phyloP scores from a whole-genome alignment of 306 rosid genomes.

The Dryas alaskensis region DNA sequence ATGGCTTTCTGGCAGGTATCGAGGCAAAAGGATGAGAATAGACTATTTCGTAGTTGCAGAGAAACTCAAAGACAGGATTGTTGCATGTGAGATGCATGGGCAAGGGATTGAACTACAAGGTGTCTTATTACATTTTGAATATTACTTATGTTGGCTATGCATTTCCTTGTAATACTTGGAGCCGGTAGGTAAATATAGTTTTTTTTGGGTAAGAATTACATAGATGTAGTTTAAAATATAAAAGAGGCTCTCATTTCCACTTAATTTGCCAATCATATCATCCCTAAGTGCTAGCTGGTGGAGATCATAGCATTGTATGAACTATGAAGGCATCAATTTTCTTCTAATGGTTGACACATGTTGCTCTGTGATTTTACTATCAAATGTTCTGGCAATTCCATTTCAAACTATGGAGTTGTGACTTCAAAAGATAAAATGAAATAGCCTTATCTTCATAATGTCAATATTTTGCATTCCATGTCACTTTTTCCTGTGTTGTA shows the following conservation, averaged over 20 bases:
- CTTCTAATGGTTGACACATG: not conserved
- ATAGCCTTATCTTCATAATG: not conserved
- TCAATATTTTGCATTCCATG: not conserved
- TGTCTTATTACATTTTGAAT: conserved; percentile 24
- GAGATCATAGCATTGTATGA: not conserved
- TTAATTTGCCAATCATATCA: not conserved
- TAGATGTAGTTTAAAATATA: not conserved
- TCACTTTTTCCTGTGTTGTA: not conserved
- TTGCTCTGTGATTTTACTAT: not conserved
- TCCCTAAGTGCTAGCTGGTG: not conserved
- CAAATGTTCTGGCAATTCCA: not conserved
- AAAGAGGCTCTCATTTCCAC: not conserved
- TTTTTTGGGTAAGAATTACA: not conserved
- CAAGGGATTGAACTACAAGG: conserved; percentile 86
- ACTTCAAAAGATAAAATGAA: not conserved
- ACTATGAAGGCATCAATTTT: not conserved
- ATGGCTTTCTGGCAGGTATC: conserved; percentile 61
- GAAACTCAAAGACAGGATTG: conserved; percentile 59
- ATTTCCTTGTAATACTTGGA: not conserved
- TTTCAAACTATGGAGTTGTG: not conserved
- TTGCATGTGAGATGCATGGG: conserved; percentile 86
- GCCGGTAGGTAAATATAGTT: not conserved
- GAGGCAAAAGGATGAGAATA: conserved; percentile 97
- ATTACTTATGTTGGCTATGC: conserved; percentile 2
- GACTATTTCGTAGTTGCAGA: conserved; percentile 81